phyloP scores from a whole-genome alignment of 2,329 filamentous ascomycete genomes.

The Calonectria pseudoreteaudii region DNA sequence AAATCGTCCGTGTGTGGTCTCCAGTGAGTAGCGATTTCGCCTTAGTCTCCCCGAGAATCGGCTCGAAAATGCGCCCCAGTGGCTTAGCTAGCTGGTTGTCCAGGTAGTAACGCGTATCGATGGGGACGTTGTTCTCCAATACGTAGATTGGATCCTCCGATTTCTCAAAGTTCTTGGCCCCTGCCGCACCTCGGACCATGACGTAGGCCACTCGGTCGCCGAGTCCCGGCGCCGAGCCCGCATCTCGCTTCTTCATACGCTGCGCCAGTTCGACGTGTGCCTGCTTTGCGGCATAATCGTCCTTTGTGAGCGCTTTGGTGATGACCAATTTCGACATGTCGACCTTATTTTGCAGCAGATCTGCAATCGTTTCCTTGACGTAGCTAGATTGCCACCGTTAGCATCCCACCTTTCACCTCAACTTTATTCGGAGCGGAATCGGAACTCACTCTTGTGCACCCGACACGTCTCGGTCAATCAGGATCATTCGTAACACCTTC shows the following conservation, averaged over 20 bases:
- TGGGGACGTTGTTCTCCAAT: constrained; percentile 95
- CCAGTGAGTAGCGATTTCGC: constrained; percentile 87
- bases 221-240: constrained; percentile 90
- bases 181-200: constrained; percentile 91
- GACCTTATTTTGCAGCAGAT: constrained; percentile 95
- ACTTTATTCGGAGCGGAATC: constrained; percentile 12
- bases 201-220: constrained; percentile 98
- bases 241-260: constrained; percentile 96
- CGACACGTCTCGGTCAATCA: constrained; percentile 91
- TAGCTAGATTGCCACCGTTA: constrained; percentile 72
- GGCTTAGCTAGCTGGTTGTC: constrained; percentile 99
- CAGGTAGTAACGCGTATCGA: constrained; percentile 98
- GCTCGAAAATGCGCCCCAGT: constrained; percentile 94
- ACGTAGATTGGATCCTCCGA: constrained; percentile 98
- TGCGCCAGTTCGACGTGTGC: constrained; percentile 95
- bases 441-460: constrained; percentile 89
- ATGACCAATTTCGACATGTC: constrained; percentile 99
- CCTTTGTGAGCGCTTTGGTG: constrained; percentile 94
- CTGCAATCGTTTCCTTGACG: constrained; percentile 95
- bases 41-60: constrained; percentile 94
- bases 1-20: constrained; percentile 94
- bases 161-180: constrained; percentile 95
- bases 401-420: constrained; percentile 20
- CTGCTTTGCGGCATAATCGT: constrained; percentile 90
- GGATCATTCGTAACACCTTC: constrained; percentile 92